These are phyloP conservation scores for Spizellomyces sp. DNA, from an alignment of 192 early-diverging fungal species.

Conservation along the genomic window DNA sequence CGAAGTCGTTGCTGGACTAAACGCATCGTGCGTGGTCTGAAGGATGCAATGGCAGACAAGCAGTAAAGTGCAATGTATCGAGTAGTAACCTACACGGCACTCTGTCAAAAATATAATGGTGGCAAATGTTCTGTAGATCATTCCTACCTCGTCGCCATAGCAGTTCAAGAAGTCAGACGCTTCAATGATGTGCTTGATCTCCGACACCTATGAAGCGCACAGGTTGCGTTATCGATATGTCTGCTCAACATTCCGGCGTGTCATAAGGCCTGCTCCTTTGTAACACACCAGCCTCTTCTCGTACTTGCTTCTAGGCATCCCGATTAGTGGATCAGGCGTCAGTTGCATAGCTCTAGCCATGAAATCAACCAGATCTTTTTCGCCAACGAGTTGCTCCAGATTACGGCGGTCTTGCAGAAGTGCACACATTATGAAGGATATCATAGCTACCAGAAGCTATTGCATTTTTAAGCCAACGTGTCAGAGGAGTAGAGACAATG, in stretches of 20 bases:
- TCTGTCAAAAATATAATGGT: too few relatives aligned
- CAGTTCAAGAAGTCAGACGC: neutral
- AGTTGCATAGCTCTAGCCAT: constrained; percentile 29
- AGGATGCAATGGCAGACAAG: neutral
- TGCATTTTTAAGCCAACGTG: too few relatives aligned
- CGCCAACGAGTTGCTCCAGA: constrained; percentile 23
- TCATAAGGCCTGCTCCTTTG: neutral
- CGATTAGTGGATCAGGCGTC: constrained; percentile 40
- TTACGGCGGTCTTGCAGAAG: constrained; percentile 32
- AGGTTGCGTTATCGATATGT: too few relatives aligned
- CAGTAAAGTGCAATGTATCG: neutral
- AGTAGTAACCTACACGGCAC: neutral
- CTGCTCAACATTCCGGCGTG: neutral
- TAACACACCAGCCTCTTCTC: constrained; percentile 38
- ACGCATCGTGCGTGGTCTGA: neutral
- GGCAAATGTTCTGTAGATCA: too few relatives aligned
- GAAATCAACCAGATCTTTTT: constrained; percentile 30
- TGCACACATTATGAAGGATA: constrained; percentile 44
- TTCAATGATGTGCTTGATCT: neutral
- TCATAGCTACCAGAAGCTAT: constrained; percentile 36
- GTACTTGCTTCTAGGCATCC: constrained; percentile 25
- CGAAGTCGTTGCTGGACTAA: too few relatives aligned
- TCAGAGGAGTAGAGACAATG: too few relatives aligned
- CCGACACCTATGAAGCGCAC: neutral
- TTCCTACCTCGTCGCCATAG: neutral